Evolutionary conservation across 2,329 filamentous ascomycete species (phyloP), one percentile per base, ranked within the genome.

Genomic region (Talaromyces pinophilus): DNA sequence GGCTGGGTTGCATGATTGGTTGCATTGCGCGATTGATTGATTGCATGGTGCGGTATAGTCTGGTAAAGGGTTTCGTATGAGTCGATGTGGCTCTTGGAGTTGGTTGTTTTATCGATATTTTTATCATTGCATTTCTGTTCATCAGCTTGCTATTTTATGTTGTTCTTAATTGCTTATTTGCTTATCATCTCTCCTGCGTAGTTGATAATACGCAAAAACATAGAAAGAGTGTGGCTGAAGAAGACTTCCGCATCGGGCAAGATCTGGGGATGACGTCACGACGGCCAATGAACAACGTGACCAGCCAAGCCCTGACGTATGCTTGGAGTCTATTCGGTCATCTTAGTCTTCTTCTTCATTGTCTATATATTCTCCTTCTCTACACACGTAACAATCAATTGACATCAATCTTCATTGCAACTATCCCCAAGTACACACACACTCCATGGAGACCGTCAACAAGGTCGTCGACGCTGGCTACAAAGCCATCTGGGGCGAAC

Each of bases 401-500:
- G 52, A n/a, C 6, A 38, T 44, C 38, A 15, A n/a, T 13, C 4
- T 2, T 19, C 13, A 3, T 30, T 46, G 22, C 38, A 28, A 25
- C 11, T 30, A 25, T 30, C 5, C 19, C 19, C 22, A 44, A 60
- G 19, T 3, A 46, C 25, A 13, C 59, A 63, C 48, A 60, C 11
- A 19, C 42, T 59, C 22, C 55, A 91, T 91, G 88, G 89, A 91
- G 67, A 85, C 87, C 40, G 81, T 91, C 71, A 88, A 81, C 77
- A 74, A 73, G 75, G 79, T 87, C 63, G 83, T 84, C 38, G 72
- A 74, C 15, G 76, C 80, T 4, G 83, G 84, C 35, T 80, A 81
- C 25, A 82, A 82, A 38, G 67, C 59, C 44, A 63, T 66, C 48
- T 68, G 67, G 67, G 63, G 67, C 38, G 54, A 63, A 55, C 60